A percentile compares a stretch with the other conserved stretches of the same genome.
phyloP scores from a whole-genome alignment of 2,329 filamentous ascomycete genomes.

The Dichotomopilus funicola region DNA sequence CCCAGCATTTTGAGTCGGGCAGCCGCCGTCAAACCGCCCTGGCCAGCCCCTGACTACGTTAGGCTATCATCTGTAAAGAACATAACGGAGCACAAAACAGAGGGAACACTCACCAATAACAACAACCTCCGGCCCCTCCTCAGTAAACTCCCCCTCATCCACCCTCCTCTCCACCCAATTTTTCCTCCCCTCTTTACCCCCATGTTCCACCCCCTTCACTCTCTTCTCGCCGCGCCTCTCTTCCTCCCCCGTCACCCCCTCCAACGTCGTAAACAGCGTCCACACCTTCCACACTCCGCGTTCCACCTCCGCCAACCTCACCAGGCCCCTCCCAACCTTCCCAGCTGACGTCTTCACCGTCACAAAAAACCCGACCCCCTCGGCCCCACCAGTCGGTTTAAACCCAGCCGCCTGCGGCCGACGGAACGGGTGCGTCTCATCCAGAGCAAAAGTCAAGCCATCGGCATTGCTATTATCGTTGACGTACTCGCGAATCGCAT shows the following conservation, averaged over 20 bases:
- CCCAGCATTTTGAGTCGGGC: slow-evolving; percentile 51
- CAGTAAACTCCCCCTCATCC: slow-evolving; percentile 40
- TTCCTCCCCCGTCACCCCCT: slow-evolving; percentile 38
- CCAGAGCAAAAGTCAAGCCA: slow-evolving; percentile 18
- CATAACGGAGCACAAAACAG: background rate
- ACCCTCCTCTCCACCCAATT: slow-evolving; percentile 48
- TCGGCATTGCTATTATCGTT: background rate
- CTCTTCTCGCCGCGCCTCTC: slow-evolving; percentile 37
- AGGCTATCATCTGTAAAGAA: background rate
- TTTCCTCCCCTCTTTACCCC: slow-evolving; percentile 37
- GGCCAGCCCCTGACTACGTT: slow-evolving; percentile 42
- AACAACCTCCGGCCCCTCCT: slow-evolving; percentile 45
- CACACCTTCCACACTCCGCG: slow-evolving; percentile 47
- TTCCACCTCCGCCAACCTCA: slow-evolving; percentile 36
- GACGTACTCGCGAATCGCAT: slow-evolving; percentile 32
- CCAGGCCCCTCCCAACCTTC: slow-evolving; percentile 41
- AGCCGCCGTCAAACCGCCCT: slow-evolving; percentile 45
- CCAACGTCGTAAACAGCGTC: slow-evolving; percentile 46
- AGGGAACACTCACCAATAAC: slow-evolving; percentile 40
- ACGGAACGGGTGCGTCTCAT: slow-evolving; percentile 34
- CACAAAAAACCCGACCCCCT: slow-evolving; percentile 46
- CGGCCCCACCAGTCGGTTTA: slow-evolving; percentile 37
- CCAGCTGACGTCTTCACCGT: slow-evolving; percentile 34
- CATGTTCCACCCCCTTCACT: slow-evolving; percentile 43
- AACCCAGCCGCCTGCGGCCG: slow-evolving; percentile 37